Evolutionary conservation across 495 filamentous ascomycete genomes (phyloP), one percentile per base, ranked within the genome.

Genomic region (Aspergillus bridgeri): DNA sequence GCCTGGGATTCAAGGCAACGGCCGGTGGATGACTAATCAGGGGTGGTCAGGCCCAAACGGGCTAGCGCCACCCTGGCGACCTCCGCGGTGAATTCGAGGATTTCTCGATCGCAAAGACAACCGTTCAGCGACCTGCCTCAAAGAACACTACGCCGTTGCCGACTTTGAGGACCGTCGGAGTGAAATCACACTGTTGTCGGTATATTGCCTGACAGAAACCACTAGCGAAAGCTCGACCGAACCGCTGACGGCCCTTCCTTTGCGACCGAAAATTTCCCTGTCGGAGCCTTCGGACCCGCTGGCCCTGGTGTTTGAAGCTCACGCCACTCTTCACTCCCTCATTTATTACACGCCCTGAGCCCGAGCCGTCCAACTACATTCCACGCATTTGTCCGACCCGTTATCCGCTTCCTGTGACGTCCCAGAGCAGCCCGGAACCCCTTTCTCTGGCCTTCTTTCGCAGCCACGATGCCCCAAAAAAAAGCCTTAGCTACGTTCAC

Each of bases 401-500:
- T 53, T 51, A 22, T 47, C 33, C 33, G 33, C 33, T 38, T 38
- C 33, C 9, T 17, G 19, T 22, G 24, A 47, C 24, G 15, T 25
- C 48, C n/a, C 5, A 6, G 24, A n/a, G 7, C 20, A 42, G 11
- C 11, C 44, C 44, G 44, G 25, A 27, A 48, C 17, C 56, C 6
- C 33, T 25, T 17, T 49, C 42, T 49, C 19, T 27, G 23, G 21
- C 20, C 48, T 42, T 15, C 42, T 46, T 50, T 42, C 57, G 43
- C 56, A 45, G 48, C 61, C 27, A 73, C 38, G 51, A 80, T 80
- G 77, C 74, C 77, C 60, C 73, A 73, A 65, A 81, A 80, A 65
- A 87, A 80, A 65, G 86, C 81, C 42, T 80, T 97, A 24, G 92
- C 92, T 43, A 94, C 86, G 20, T 84, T 96, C 65, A 85, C 87